phyloP scores from a whole-genome alignment of 371 early-diverging fungal species.

The Basidiobolus meristosporus region DNA sequence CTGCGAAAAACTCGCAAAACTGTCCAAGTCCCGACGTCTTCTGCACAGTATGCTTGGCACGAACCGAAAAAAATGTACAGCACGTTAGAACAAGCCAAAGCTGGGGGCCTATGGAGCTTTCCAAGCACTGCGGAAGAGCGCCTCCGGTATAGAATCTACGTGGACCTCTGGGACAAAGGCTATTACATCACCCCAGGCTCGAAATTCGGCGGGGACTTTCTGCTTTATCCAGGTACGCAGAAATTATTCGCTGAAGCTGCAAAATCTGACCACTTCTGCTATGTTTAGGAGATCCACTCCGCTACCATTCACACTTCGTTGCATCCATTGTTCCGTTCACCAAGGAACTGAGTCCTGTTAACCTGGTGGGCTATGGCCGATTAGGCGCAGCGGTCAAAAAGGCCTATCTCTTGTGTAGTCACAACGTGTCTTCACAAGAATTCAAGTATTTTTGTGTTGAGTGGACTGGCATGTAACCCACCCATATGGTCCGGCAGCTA shows the following conservation, averaged over 20 bases:
- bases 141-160: conserved; percentile 15
- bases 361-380: conserved; percentile 22
- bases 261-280: neutral
- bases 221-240: conserved; percentile 21
- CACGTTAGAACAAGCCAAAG: neutral
- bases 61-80: neutral
- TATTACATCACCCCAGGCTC: conserved; percentile 26
- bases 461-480: conserved; percentile 4
- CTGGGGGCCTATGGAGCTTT: conserved; percentile 5
- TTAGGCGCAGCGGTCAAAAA: conserved; percentile 30
- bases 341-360: conserved; percentile 7
- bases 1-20: neutral
- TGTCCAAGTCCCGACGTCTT: conserved; percentile 1
- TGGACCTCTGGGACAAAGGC: conserved; percentile 24
- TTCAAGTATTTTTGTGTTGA: conserved; percentile 2
- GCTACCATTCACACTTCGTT: conserved; percentile 28
- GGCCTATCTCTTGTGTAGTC: conserved; percentile 13
- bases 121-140: conserved; percentile 10
- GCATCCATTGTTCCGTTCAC: conserved; percentile 9
- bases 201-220: conserved; percentile 43
- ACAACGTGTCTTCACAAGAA: conserved; percentile 1
- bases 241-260: neutral
- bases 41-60: conserved; percentile 4
- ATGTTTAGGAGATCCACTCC: conserved; percentile 20
- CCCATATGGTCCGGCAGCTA: no score